These are phyloP conservation scores for Aspergillus egyptiacus DNA, from an alignment of 495 filamentous ascomycete genomes.

Conservation along the genomic window DNA sequence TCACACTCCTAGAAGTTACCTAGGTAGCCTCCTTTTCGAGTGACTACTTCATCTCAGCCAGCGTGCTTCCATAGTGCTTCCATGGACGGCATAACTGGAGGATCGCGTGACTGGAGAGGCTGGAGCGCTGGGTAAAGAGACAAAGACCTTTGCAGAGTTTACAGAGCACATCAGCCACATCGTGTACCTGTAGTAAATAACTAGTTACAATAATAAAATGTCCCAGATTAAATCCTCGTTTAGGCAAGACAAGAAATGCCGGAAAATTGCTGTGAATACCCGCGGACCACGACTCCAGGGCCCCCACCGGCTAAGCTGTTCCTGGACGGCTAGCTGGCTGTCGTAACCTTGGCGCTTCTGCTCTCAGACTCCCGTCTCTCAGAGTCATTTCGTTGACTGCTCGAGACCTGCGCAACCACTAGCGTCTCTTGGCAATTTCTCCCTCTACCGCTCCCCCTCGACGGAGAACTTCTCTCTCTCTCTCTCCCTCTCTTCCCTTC, in stretches of 20 bases:
- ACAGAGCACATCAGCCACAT: too few relatives aligned
- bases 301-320: constrained; percentile 37
- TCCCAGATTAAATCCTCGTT: too few relatives aligned
- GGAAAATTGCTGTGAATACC: constrained; percentile 30
- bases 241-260: too few relatives aligned
- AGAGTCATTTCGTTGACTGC: constrained; percentile 33
- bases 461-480: constrained; percentile 34
- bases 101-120: too few relatives aligned
- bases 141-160: too few relatives aligned
- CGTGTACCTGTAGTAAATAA: too few relatives aligned
- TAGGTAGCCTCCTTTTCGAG: constrained; percentile 1
- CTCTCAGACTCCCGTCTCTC: constrained; percentile 5
- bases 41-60: neutral
- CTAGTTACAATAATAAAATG: too few relatives aligned
- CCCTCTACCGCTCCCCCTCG: constrained; percentile 46
- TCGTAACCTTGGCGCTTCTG: constrained; percentile 22
- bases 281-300: constrained; percentile 37
- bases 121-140: too few relatives aligned
- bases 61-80: too few relatives aligned
- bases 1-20: too few relatives aligned
- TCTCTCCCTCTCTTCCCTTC: constrained; percentile 16
- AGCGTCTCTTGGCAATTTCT: constrained; percentile 43
- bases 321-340: constrained; percentile 23
- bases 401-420: constrained; percentile 45
- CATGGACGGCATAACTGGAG: too few relatives aligned